phyloP scores from a whole-genome alignment of 192 early-diverging fungal genomes.

The Physocladia obscura region DNA sequence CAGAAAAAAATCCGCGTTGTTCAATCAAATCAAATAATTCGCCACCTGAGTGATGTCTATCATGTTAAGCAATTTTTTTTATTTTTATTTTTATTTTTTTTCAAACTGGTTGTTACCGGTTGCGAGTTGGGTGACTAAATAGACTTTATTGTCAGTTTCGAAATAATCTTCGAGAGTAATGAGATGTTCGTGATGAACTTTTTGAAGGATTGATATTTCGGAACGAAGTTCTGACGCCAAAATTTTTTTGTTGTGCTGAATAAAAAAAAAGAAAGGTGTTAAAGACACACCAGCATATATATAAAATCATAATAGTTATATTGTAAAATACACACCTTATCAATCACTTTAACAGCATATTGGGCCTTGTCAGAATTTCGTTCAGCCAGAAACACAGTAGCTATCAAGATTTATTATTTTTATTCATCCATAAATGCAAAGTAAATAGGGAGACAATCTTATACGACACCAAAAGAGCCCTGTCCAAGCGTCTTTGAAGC shows the following conservation, averaged over 20 bases:
- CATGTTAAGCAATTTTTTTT: no score
- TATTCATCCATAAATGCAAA: no score
- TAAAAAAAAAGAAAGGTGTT: no score
- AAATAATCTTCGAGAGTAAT: constrained; percentile 43
- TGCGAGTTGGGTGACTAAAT: constrained; percentile 53
- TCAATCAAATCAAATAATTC: constrained; percentile 81
- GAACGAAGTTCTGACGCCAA: constrained; percentile 61
- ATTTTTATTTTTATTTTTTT: no score
- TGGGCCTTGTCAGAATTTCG: not conserved
- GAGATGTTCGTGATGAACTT: constrained; percentile 50
- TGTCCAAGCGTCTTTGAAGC: not conserved
- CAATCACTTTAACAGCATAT: constrained; percentile 73
- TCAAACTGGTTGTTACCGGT: no score
- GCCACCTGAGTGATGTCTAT: constrained; percentile 65
- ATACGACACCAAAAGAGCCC: not conserved
- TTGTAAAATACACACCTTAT: constrained; percentile 50
- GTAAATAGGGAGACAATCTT: not conserved
- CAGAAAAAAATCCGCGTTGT: constrained; percentile 57
- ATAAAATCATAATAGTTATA: not conserved
- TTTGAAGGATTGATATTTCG: constrained; percentile 70
- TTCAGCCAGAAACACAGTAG: constrained; percentile 4
- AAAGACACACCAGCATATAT: no score
- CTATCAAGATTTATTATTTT: no score
- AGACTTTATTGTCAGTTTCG: constrained; percentile 38
- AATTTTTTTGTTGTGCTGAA: constrained; percentile 23